Evolutionary conservation across 2,329 filamentous ascomycete species (phyloP).

Genomic region (Pestalotiopsis sp.): DNA sequence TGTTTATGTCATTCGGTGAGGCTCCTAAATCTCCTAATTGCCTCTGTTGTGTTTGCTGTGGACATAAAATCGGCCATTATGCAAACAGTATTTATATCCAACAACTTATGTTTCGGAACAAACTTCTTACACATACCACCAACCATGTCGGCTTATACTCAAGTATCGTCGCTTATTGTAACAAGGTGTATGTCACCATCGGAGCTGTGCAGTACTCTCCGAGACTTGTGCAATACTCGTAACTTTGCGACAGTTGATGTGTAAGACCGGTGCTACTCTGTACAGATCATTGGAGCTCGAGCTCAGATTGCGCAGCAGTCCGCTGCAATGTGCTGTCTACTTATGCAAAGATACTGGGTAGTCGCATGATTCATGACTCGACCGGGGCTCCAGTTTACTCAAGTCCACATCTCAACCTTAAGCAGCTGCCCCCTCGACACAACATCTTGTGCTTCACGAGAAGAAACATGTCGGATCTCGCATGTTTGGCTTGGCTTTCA

Average conservation of each 20-base stretch:
- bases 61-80: too few species aligned
- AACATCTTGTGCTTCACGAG: neutral
- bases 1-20: too few species aligned
- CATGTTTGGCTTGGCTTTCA: neutral
- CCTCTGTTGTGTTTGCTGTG: too few species aligned
- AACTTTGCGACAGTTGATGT: neutral
- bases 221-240: neutral
- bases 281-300: neutral
- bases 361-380: neutral
- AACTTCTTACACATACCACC: neutral
- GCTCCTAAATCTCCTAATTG: too few species aligned
- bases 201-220: neutral
- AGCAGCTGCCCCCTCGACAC: too few species aligned
- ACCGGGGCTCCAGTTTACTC: neutral
- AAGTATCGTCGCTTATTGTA: neutral
- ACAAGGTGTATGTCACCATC: neutral
- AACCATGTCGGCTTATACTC: neutral
- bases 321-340: neutral
- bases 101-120: too few species aligned
- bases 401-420: too few species aligned
- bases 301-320: neutral
- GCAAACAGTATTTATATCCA: too few species aligned
- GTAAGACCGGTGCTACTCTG: neutral
- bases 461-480: neutral
- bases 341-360: neutral